These are phyloP conservation scores for Pseudocercospora eumusae DNA, from an alignment of 2,329 filamentous ascomycete species.

Conservation along the genomic window DNA sequence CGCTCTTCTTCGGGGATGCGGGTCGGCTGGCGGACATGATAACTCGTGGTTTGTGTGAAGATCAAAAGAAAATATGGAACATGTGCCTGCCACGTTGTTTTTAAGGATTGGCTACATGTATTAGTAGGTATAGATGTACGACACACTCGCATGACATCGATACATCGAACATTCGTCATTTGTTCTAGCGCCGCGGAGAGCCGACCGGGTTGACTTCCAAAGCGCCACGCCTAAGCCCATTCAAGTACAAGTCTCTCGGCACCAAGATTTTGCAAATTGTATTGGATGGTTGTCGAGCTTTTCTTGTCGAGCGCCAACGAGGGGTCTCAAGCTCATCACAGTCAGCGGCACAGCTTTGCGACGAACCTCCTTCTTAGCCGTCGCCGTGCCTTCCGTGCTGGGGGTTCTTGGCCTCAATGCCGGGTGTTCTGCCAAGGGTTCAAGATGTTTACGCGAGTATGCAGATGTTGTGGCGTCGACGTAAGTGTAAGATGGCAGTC, in stretches of 20 bases:
- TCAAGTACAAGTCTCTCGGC: conserved; percentile 6
- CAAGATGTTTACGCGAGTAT: background rate
- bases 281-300: conserved; percentile 8
- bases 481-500: background rate
- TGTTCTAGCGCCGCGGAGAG: conserved; percentile 4
- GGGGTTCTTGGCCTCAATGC: background rate
- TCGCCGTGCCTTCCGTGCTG: background rate
- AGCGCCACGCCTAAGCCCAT: background rate
- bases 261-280: background rate
- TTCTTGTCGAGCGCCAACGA: conserved; percentile 1
- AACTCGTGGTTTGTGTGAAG: background rate
- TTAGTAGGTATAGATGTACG: conserved; percentile 7
- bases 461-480: conserved; percentile 5
- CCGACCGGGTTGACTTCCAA: background rate
- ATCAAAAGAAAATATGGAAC: background rate
- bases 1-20: conserved; percentile 5
- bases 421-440: conserved; percentile 2
- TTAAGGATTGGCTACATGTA: conserved; percentile 5
- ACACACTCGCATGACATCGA: conserved; percentile 9
- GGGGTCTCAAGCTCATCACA: too few relatives aligned
- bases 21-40: conserved; percentile 1
- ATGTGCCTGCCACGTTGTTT: conserved; percentile 3
- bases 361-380: background rate
- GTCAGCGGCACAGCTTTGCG: background rate
- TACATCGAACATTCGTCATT: conserved; percentile 5